Evolutionary conservation across 108 stramenopile species (phyloP), one percentile per base, ranked within the genome.

Genomic region (Skeletonema costatum): DNA sequence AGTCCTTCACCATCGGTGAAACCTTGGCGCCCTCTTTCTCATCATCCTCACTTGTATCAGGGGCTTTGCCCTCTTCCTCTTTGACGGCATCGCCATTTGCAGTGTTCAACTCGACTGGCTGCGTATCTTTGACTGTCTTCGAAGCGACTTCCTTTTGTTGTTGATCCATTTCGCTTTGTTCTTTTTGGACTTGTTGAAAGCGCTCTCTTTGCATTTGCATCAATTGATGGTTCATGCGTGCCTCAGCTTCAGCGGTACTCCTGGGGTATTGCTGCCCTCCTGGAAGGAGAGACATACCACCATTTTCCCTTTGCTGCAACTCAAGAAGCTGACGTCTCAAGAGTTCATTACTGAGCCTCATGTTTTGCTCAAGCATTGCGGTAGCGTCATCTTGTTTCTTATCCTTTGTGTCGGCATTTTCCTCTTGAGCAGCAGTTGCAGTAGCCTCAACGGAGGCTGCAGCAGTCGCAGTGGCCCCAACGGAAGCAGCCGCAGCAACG

Each of bases 321-420:
- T 56, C 53, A 10, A 25, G 21, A 29, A 56, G 53, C 25, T 56
- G 53, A 9, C 21, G 21, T 25, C 53, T 56, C 21, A 56, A 25
- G 53, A 56, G 53, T 29, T 56, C 53, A 56, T 56, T 56, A 56
- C 53, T 56, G 8, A 56, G 25, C 53, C 53, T 56, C 53, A 56
- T 25, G 25, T 56, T 56, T 56, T 46, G 44, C 44, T 46, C 44
- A 46, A 46, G 44, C 44, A 46, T 46, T 46, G 14, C 16, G 44
- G 44, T 4, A 46, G 44, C 2, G 16, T n/a, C 44, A n/a, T 56
- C 53, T 10, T 25, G 9, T n/a, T 56, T 6, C 10, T 56, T 25
- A 7, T 56, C 53, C 53, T 56, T 56, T 0, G 53, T 4, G 9
- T 56, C 53, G 2, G 21, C n/a, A 10, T 21, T 56, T 29, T 56